These are phyloP conservation scores for Gossypioides kirkii DNA, from an alignment of 345 rosid genomes.

Conservation along the genomic window DNA sequence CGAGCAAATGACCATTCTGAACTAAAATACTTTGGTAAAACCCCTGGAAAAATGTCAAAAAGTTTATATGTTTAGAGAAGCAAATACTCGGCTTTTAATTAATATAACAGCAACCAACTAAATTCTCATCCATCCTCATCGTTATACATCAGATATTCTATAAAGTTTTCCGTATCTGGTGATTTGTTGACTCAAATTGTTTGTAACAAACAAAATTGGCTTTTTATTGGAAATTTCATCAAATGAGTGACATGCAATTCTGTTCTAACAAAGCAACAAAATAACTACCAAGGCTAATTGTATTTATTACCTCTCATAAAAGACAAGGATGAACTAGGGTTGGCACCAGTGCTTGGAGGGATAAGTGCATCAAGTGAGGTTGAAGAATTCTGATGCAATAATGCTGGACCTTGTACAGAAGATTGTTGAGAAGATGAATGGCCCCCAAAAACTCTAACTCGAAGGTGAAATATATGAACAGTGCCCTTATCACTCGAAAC, in stretches of 20 bases:
- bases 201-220: not conserved
- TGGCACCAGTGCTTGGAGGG: constrained; percentile 62
- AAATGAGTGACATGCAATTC: not conserved
- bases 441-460: constrained; percentile 70
- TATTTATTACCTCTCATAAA: constrained; percentile 70
- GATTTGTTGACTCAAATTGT: not conserved
- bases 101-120: not conserved
- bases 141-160: not conserved
- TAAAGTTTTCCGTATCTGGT: not conserved
- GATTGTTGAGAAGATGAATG: constrained; percentile 42
- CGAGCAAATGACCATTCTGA: constrained; percentile 96
- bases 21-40: constrained; percentile 88
- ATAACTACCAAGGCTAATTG: not conserved
- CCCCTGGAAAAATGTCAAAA: constrained; percentile 42
- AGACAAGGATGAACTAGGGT: constrained; percentile 77
- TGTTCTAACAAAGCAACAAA: not conserved
- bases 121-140: not conserved
- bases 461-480: constrained; percentile 77
- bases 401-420: constrained; percentile 32
- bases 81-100: not conserved
- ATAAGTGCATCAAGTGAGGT: constrained; percentile 58
- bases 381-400: constrained; percentile 50
- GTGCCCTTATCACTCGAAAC: constrained; percentile 92
- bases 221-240: not conserved
- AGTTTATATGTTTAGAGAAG: not conserved